Conservation (phyloP, 768 basidiomycete genomes). For the Boletus rex-veris region DNA sequence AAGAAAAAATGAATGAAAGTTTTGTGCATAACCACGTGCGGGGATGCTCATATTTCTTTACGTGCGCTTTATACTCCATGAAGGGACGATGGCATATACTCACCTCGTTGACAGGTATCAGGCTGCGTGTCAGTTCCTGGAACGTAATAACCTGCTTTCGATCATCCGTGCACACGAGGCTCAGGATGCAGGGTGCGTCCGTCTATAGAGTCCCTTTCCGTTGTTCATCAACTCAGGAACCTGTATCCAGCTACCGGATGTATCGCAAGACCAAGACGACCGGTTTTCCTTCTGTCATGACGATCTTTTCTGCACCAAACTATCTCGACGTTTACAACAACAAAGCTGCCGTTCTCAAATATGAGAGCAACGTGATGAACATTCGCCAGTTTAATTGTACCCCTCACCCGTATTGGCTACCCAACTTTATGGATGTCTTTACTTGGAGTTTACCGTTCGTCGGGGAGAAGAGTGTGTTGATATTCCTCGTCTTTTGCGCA, state of each 20-base stretch:
- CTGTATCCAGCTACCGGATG: constrained; percentile 78
- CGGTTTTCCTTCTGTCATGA: constrained; percentile 99
- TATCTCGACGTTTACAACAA: constrained; percentile 99
- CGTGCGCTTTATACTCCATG: constrained; percentile 40
- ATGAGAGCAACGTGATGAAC: constrained; percentile 98
- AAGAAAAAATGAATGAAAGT: constrained; percentile 85
- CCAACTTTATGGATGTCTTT: constrained; percentile 99
- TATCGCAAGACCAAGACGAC: constrained; percentile 98
- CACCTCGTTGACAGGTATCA: constrained; percentile 62
- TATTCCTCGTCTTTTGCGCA: background rate
- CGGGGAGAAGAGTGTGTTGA: constrained; percentile 83
- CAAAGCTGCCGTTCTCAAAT: constrained; percentile 98
- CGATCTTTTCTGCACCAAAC: constrained; percentile 98
- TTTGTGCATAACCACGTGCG: constrained; percentile 96
- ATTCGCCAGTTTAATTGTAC: constrained; percentile 97
- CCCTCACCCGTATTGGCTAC: constrained; percentile 96
- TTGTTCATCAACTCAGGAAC: background rate
- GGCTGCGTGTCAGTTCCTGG: constrained; percentile 95
- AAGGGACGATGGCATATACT: background rate
- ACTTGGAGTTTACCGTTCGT: constrained; percentile 99
- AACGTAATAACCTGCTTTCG: constrained; percentile 92
- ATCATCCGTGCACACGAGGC: constrained; percentile 99
- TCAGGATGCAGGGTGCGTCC: constrained; percentile 89
- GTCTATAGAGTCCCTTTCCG: background rate
- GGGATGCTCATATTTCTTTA: constrained; percentile 95